Evolutionary conservation across 768 basidiomycete genomes (phyloP), one percentile per base, ranked within the genome.

Genomic region (Omphalotus guepiniiformis): DNA sequence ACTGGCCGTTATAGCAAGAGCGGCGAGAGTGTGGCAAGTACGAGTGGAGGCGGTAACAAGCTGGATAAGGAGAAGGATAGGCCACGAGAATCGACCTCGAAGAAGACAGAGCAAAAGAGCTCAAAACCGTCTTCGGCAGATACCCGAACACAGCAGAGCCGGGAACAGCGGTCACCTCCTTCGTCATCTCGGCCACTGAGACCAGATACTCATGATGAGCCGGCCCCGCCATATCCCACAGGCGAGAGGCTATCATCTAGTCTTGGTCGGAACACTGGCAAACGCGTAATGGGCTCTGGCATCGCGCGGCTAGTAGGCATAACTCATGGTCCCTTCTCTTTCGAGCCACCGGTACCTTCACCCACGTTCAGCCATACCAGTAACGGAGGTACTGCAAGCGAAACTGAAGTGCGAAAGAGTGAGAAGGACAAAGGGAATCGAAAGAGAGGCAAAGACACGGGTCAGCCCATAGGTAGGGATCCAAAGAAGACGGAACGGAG

Each of bases 321-420:
- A 4, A 73, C 79, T 0, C 85, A 85, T 59, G 79, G 78, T 7
- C 67, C 75, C 23, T 87, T 88, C 56, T 65, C 76, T 4, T 88
- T 88, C 55, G 85, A 88, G 55, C 80, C 82, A 16, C 74, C 83
- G 0, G 78, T 82, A 2, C 76, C 82, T 15, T 72, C 78, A 2
- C 40, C 35, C 39, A 40, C 50, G 45, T 37, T 42, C 40, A 37
- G 51, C 52, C 53, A 27, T 36, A 44, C n/a, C 55, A 61, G 22
- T 48, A 56, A 22, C 56, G 68, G 41, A 68, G 64, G 28, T 13
- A 29, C 23, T 36, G 23, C 28, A 19, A 58, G 61, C 22, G 60
- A 63, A 23, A 51, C 51, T 27, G 28, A 50, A 44, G 22, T 42
- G 48, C 12, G 53, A 53, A 42, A 42, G 23, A 55, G 50, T 37